Base-by-base conservation (phyloP, 1,284 basidiomycete genomes). In the Sporisorium graminicola region DNA sequence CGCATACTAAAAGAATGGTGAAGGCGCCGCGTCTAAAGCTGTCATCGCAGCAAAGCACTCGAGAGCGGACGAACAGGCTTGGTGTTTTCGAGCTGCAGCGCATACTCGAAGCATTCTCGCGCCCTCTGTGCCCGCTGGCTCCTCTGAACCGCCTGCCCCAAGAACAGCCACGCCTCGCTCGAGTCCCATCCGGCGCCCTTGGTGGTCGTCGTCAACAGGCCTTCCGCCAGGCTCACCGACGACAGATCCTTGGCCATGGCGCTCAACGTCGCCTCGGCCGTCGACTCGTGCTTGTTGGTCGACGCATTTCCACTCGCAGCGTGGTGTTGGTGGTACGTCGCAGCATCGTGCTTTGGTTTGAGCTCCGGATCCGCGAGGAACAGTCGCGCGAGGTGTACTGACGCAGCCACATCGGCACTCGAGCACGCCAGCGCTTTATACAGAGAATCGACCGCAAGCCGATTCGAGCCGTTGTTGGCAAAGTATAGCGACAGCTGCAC, bases 401-500 rank as follows among this genome's bases (percentile, higher is more conserved):
- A 67, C 3, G 84, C 83, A 5, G 82, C 72, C 5, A 84, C 74
- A 54, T 82, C 65, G 27, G 68, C 65, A 14, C 62, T 55, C 13
- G 79, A 66, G 49, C 82, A 84, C 1, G 84, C 80, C 22, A 85
- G 62, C 42, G 84, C 84, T 59, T 85, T 85, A 77, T 85, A 82
- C 53, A 85, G 65, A 54, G 81, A 80, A 27, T 79, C 77, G n/a
- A 82, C 70, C 5, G 83, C 82, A 31, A 82, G 58, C 29, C 69
- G 54, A 16, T 65, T 58, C 61, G 68, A 64, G 9, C 20, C 42
- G 33, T 44, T 65, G 29, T 54, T 51, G 18, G 78, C 60, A 43
- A 79, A 80, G 65, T 77, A 79, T 13, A 80, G 74, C 56, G 79
- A 80, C 14, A 81, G 79, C 89, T 96, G 95, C 9, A 96, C 92